These are phyloP conservation scores for Boeremia exigua DNA, from an alignment of 2,329 filamentous ascomycete species.

Conservation along the genomic window DNA sequence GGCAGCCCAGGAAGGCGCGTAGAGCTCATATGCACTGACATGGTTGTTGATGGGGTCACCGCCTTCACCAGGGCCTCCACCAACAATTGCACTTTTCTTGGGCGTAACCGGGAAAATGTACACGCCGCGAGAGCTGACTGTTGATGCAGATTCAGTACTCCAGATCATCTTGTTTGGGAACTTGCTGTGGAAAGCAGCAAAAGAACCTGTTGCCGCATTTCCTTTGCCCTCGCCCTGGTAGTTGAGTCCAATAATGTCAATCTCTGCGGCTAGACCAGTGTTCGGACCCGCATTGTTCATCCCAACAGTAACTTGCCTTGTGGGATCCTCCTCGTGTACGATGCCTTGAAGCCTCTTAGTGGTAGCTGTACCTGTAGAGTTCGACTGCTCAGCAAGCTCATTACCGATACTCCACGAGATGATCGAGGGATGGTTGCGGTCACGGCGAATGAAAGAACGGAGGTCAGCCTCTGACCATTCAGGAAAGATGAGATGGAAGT, in stretches of 20 bases:
- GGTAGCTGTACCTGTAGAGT: slow-evolving; percentile 40
- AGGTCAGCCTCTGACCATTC: slow-evolving; percentile 63
- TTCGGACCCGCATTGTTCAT: slow-evolving; percentile 56
- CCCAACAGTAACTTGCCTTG: slow-evolving; percentile 53
- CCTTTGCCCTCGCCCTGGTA: slow-evolving; percentile 61
- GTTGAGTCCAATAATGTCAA: slow-evolving; percentile 61
- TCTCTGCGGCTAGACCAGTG: slow-evolving; percentile 47
- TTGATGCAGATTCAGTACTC: slow-evolving; percentile 46
- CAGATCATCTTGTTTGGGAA: slow-evolving; percentile 56
- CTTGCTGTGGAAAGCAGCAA: slow-evolving; percentile 52
- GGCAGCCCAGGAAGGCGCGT: slow-evolving; percentile 55
- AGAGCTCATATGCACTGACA: slow-evolving; percentile 61
- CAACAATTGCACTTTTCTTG: slow-evolving; percentile 48
- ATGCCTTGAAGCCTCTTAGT: slow-evolving; percentile 53
- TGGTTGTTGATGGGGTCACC: slow-evolving; percentile 46
- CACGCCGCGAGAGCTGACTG: slow-evolving; percentile 58
- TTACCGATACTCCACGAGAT: slow-evolving; percentile 62
- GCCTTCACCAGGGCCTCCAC: slow-evolving; percentile 35
- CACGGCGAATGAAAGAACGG: slow-evolving; percentile 58
- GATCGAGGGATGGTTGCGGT: slow-evolving; percentile 62
- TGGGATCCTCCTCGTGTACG: slow-evolving; percentile 55
- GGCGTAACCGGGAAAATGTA: slow-evolving; percentile 60
- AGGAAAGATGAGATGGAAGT: slow-evolving; percentile 59
- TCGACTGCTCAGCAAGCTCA: slow-evolving; percentile 58
- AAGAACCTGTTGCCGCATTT: slow-evolving; percentile 49